phyloP scores from a whole-genome alignment of 495 filamentous ascomycete genomes.

The Hypoxylon fragiforme region DNA sequence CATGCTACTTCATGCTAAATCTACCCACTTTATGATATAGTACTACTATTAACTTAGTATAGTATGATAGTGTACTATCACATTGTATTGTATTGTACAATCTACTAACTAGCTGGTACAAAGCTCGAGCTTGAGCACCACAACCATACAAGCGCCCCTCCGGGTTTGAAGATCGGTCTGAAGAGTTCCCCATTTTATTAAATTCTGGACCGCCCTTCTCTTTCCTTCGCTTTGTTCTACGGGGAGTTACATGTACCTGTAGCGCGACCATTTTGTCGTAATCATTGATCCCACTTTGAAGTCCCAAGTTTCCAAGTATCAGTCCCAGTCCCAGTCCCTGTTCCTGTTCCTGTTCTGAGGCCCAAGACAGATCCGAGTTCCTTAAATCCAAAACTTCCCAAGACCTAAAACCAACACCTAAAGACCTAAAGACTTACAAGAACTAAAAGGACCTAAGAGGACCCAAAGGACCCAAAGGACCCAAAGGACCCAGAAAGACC shows the following conservation, averaged over 20 bases:
- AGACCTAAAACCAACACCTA: neutral
- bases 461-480: neutral
- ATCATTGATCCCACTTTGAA: neutral
- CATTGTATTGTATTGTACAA: no score
- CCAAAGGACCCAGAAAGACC: neutral
- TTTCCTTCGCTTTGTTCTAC: neutral
- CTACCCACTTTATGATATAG: neutral
- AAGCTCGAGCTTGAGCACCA: conserved; percentile 4
- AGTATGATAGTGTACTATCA: no score
- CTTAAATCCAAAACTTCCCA: neutral
- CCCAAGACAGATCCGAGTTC: no score
- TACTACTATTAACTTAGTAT: no score
- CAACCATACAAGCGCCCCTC: conserved; percentile 9
- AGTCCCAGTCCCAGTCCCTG: neutral
- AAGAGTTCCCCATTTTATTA: conserved; percentile 31
- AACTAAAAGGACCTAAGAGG: neutral
- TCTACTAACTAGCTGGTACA: no score
- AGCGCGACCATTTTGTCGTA: conserved; percentile 5
- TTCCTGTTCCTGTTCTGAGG: neutral
- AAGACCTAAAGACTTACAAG: neutral
- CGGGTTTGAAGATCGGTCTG: conserved; percentile 29
- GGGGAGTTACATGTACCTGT: neutral
- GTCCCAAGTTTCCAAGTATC: neutral
- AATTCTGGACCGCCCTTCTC: conserved; percentile 36
- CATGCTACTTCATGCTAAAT: no score